Evolutionary conservation across 2,329 filamentous ascomycete species (phyloP).

Genomic region (Cytospora paraplurivora): DNA sequence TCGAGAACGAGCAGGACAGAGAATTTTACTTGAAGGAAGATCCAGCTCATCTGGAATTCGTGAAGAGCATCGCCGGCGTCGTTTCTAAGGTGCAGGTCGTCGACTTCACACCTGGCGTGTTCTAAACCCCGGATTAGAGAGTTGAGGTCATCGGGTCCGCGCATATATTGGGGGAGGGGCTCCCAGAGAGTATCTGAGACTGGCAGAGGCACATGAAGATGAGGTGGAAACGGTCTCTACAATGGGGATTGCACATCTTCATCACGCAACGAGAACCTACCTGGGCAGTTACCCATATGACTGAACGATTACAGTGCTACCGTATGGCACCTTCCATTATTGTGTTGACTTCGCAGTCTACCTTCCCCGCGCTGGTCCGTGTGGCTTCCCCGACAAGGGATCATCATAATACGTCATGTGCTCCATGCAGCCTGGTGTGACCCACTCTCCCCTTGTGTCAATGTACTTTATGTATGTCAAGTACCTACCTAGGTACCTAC

Average conservation of each 20-base stretch:
- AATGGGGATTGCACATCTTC: too few species aligned
- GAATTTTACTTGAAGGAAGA: constrained; percentile 70
- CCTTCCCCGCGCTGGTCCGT: not conserved
- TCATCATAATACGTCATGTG: not conserved
- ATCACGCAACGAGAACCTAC: too few species aligned
- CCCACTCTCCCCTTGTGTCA: too few species aligned
- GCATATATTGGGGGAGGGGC: not conserved
- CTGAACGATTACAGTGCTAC: too few species aligned
- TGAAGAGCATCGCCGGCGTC: constrained; percentile 49
- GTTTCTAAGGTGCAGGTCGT: constrained; percentile 59
- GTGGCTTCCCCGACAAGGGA: not conserved
- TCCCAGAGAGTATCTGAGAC: too few species aligned
- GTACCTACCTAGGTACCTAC: too few species aligned
- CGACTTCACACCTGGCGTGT: constrained; percentile 58
- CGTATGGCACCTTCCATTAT: too few species aligned
- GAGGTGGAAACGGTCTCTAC: too few species aligned
- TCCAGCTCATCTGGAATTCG: constrained; percentile 63
- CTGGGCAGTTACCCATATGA: too few species aligned
- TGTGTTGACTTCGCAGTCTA: too few species aligned
- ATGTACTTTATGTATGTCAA: too few species aligned
- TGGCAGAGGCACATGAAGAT: too few species aligned
- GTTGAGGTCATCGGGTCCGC: not conserved
- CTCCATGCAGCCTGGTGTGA: not conserved
- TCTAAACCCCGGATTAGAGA: constrained; percentile 21
- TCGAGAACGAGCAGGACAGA: constrained; percentile 63